Conservation (phyloP, 164 flowering plant genomes). For the Macadamia integrifolia region DNA sequence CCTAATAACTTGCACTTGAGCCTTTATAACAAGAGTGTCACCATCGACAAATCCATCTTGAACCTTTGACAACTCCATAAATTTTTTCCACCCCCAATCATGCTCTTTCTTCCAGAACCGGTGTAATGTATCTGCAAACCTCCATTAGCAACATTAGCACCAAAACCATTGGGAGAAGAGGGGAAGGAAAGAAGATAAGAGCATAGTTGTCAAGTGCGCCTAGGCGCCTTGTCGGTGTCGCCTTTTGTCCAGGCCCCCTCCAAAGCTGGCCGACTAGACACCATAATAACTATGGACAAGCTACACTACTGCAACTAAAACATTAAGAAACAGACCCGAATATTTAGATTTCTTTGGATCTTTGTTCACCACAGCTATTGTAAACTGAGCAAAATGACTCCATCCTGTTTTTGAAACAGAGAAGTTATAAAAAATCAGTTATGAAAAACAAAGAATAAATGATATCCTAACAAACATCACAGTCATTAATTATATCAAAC, state of each 20-base stretch:
- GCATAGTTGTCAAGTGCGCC: no score
- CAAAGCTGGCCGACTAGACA: no score
- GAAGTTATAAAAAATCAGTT: neutral
- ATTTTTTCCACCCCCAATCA: constrained; percentile 99
- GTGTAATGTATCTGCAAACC: constrained; percentile 74
- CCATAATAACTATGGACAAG: neutral
- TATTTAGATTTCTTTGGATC: constrained; percentile 94
- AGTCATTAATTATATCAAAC: constrained; percentile 29
- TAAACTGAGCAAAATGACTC: constrained; percentile 99
- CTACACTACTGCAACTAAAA: neutral
- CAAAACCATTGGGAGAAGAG: neutral
- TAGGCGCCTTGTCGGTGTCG: no score
- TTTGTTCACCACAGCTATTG: constrained; percentile 91
- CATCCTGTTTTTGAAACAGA: constrained; percentile 48
- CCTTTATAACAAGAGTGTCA: constrained; percentile 85
- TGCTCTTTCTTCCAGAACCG: constrained; percentile 97
- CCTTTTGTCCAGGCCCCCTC: no score
- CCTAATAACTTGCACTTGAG: constrained; percentile 98
- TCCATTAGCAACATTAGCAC: constrained; percentile 7
- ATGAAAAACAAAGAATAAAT: constrained; percentile 1
- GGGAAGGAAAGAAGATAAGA: neutral
- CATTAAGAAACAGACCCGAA: constrained; percentile 55
- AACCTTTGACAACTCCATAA: constrained; percentile 92
- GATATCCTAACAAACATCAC: neutral
- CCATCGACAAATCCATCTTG: constrained; percentile 83